These are phyloP conservation scores for Macaranga tanarius DNA, from an alignment of 441 rosid species.

Conservation along the genomic window DNA sequence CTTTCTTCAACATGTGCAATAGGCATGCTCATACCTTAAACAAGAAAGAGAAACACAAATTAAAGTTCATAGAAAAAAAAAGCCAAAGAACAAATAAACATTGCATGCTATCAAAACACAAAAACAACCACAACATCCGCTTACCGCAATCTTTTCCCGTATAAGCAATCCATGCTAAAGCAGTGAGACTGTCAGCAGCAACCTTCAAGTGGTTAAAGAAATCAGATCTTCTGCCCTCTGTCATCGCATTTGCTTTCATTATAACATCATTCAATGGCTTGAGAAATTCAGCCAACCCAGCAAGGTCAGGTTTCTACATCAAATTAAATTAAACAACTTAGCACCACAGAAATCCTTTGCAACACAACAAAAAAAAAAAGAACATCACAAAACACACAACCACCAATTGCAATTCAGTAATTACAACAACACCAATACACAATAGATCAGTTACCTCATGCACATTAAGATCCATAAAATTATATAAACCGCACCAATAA, in stretches of 20 bases:
- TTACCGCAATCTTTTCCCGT: slow-evolving; percentile 90
- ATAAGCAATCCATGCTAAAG: slow-evolving; percentile 93
- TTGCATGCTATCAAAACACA: slow-evolving; percentile 1
- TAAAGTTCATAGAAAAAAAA: neutral
- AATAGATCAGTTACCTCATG: too few relatives aligned
- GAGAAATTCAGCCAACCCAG: slow-evolving; percentile 71
- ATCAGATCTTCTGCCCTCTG: slow-evolving; percentile 82
- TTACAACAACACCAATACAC: slow-evolving; percentile 1
- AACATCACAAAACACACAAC: neutral
- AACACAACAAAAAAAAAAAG: neutral
- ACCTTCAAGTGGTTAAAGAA: slow-evolving; percentile 84
- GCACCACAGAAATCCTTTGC: slow-evolving; percentile 9
- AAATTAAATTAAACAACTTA: slow-evolving; percentile 22
- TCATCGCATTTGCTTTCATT: slow-evolving; percentile 66
- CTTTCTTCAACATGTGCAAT: slow-evolving; percentile 95
- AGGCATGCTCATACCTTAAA: slow-evolving; percentile 95
- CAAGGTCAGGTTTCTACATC: slow-evolving; percentile 71
- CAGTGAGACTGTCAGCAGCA: slow-evolving; percentile 76
- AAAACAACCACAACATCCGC: slow-evolving; percentile 22
- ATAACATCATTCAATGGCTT: slow-evolving; percentile 81
- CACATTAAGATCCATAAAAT: too few relatives aligned
- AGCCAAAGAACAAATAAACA: too few relatives aligned
- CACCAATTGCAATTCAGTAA: neutral
- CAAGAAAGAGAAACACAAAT: slow-evolving; percentile 15
- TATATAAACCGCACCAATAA: too few relatives aligned